Base-by-base conservation (phyloP, 2,329 filamentous ascomycete species). In the Fusarium sacchari region DNA sequence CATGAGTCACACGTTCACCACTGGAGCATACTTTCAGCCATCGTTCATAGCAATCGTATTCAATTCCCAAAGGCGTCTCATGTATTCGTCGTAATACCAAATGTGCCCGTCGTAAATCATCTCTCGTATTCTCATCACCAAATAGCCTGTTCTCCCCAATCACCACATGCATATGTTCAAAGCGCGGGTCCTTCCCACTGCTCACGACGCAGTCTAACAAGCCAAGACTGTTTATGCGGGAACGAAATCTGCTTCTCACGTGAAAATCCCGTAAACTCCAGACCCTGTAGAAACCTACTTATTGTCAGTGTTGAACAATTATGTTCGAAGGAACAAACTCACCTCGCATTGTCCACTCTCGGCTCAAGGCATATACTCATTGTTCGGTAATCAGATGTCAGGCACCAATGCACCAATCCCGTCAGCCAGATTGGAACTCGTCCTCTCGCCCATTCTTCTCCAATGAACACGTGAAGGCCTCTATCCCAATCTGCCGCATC, bases 391-490 rank as follows among this genome's bases (percentile, higher is more conserved):
- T 98, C 95, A 6, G 91, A 88, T 72, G 92, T 84, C 79, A 93
- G 92, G 76, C 92, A 93, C 86, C 92, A 96, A 81, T 99, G 96
- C n/a, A 96, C 91, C 75, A 98, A 81, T 26, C 94, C 92, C 58
- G 90, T 93, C 75, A 98, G 81, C 96, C 96, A 99, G 37, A 91
- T 86, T 60, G 89, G 89, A 28, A 98, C 93, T n/a, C 90, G 84
- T 0, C 96, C 96, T 58, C 96, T 88, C 63, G 95, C 97, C 84
- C 96, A 97, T 77, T 98, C 91, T 83, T 98, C 96, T 3, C 96
- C 96, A 7, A 99, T 89, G 43, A 99, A 85, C 18, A 96, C 90
- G 79, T 99, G 96, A 24, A 98, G 84, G 0, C 96, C 96, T 12
- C 96, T 87, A 77, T 98, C 96, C 82, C 93, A 98, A 77, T 97